These are phyloP conservation scores for Furcasterigmium furcatum DNA, from an alignment of 2,329 filamentous ascomycete species.

Conservation along the genomic window DNA sequence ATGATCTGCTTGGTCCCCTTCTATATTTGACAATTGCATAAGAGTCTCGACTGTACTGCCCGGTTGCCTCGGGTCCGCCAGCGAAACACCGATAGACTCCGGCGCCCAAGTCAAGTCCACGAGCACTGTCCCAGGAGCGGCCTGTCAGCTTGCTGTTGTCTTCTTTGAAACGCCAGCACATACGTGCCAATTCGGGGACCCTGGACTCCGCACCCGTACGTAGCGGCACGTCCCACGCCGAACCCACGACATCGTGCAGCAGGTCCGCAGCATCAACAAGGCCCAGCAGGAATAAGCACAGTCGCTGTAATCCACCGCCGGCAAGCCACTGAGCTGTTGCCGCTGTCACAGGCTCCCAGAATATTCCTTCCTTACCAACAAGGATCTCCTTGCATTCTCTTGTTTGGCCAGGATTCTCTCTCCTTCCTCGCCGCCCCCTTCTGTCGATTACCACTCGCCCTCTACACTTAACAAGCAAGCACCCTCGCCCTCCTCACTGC, in stretches of 20 bases:
- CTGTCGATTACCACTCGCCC: too few species aligned
- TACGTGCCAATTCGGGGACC: neutral
- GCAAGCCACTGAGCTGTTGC: neutral
- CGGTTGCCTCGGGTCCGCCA: neutral
- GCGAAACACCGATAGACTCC: neutral
- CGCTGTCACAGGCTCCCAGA: too few species aligned
- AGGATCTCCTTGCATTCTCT: too few species aligned
- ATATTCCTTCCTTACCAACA: too few species aligned
- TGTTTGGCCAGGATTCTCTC: too few species aligned
- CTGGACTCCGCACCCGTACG: neutral
- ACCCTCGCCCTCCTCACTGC: too few species aligned
- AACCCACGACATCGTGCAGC: constrained; percentile 3
- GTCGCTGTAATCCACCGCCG: neutral
- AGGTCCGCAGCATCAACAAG: neutral
- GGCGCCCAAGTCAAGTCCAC: neutral
- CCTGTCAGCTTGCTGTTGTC: neutral
- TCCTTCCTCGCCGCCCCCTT: too few species aligned
- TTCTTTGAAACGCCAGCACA: constrained; percentile 4
- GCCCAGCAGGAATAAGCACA: neutral
- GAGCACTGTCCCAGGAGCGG: neutral
- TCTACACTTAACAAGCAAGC: too few species aligned
- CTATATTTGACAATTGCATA: neutral
- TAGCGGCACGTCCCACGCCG: constrained; percentile 1
- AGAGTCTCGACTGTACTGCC: neutral
- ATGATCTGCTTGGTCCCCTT: neutral